Conservation (phyloP, 495 filamentous ascomycete genomes). For the Tuber indicum region DNA sequence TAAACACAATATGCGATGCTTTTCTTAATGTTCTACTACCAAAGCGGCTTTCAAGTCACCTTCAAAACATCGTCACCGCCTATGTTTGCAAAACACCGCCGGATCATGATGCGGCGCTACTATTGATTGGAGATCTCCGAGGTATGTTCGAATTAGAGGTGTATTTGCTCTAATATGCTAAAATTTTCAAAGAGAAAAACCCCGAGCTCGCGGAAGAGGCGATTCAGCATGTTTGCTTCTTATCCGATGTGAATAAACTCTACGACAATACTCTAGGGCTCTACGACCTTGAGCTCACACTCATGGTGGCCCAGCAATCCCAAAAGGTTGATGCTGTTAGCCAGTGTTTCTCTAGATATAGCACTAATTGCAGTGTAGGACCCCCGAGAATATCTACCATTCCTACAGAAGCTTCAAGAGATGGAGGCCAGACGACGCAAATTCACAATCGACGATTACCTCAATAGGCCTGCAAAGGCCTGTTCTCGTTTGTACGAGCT, state of each 20-base stretch:
- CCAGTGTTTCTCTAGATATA: background rate
- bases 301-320: slow-evolving; percentile 89
- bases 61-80: slow-evolving; percentile 91
- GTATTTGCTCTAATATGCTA: background rate
- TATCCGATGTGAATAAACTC: slow-evolving; percentile 86
- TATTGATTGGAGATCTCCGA: slow-evolving; percentile 62
- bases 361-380: slow-evolving; percentile 48
- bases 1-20: slow-evolving; percentile 84
- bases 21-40: slow-evolving; percentile 61
- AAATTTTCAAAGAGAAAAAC: slow-evolving; percentile 46
- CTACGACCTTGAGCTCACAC: slow-evolving; percentile 81
- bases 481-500: slow-evolving; percentile 64
- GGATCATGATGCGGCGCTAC: slow-evolving; percentile 76
- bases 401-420: slow-evolving; percentile 76
- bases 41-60: slow-evolving; percentile 56
- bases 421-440: slow-evolving; percentile 60
- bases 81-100: slow-evolving; percentile 89
- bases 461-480: slow-evolving; percentile 69
- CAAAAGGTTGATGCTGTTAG: slow-evolving; percentile 55
- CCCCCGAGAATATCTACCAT: slow-evolving; percentile 90
- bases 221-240: slow-evolving; percentile 92
- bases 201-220: slow-evolving; percentile 69
- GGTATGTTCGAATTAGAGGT: background rate
- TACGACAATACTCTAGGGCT: slow-evolving; percentile 85
- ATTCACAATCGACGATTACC: slow-evolving; percentile 82